phyloP scores from a whole-genome alignment of 2,329 filamentous ascomycete species.

The Fonsecaea pedrosoi region DNA sequence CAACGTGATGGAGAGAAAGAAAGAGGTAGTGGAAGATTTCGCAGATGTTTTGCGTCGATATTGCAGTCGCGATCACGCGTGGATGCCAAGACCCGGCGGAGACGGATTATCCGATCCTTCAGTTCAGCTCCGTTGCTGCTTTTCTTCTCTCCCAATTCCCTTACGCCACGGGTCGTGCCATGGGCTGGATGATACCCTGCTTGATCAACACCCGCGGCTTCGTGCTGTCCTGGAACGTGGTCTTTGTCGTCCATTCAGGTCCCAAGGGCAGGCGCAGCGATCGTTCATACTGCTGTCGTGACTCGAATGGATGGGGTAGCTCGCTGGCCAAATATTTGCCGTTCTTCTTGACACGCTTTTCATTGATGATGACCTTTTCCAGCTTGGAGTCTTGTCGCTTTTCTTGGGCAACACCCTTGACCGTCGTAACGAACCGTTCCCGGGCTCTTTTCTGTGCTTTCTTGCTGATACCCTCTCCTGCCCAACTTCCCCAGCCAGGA shows the following conservation, averaged over 20 bases:
- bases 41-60: no score
- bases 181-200: conserved; percentile 85
- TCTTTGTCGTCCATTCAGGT: conserved; percentile 95
- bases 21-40: background rate
- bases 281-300: conserved; percentile 70
- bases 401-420: conserved; percentile 74
- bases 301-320: conserved; percentile 90
- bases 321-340: conserved; percentile 82
- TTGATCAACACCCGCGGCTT: conserved; percentile 91
- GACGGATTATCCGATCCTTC: background rate
- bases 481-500: conserved; percentile 93
- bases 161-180: conserved; percentile 74
- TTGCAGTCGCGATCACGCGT: background rate
- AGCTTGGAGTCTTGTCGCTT: conserved; percentile 83
- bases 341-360: conserved; percentile 91
- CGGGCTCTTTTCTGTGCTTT: conserved; percentile 64
- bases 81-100: background rate
- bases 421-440: conserved; percentile 55
- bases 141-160: background rate
- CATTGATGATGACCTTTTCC: conserved; percentile 86
- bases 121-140: background rate
- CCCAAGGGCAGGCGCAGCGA: conserved; percentile 85
- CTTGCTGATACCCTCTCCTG: conserved; percentile 79
- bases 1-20: background rate
- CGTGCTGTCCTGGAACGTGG: conserved; percentile 85